Base-by-base conservation (phyloP, 2,329 filamentous ascomycete genomes). In the Cordyceps javanica region DNA sequence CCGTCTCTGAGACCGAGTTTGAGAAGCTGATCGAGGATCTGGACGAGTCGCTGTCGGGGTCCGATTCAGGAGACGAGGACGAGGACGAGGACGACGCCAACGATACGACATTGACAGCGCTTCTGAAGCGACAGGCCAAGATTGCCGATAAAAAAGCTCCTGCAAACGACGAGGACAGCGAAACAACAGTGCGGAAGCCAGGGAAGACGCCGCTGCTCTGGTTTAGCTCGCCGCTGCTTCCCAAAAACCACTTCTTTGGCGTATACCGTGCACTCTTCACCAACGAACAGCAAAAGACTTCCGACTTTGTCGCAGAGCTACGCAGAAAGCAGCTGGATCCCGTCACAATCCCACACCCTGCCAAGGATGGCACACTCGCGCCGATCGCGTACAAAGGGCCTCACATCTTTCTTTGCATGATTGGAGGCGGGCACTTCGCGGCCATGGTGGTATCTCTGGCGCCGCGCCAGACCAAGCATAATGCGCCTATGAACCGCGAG, bases 391-490 rank as follows among this genome's bases (percentile, higher is more conserved):
- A 87, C 67, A 83, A 85, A 25, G 86, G 87, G 8, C 90, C 91
- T 2, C 92, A 97, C 69, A 85, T 96, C 51, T 97, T 99, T 69
- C 82, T 99, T 49, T 97, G 92, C 73, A 99, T 99, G 94, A 96
- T 99, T 52, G 94, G 94, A 25, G 94, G 94, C 60, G 94, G 94
- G 0, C 94, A 99, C 70, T 99, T 99, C 68, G 94, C 94, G 0
- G 94, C 90, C 52, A 97, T 97, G 92, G 80, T 97, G 11, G 89
- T 99, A 11, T 91, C 91, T 0, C 80, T 97, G 4, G 85, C 90
- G 0, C 92, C 94, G 0, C 89, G 91, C 61, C 77, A 88, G 55
- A 82, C 84, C 38, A 93, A 90, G 68, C 83, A 84, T 54, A 77
- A 79, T 16, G 88, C 89, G 0, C 79, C 88, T 1, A 82, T 96